phyloP scores from a whole-genome alignment of 1,139 yeast genomes.

The Zygoascus meyerae region DNA sequence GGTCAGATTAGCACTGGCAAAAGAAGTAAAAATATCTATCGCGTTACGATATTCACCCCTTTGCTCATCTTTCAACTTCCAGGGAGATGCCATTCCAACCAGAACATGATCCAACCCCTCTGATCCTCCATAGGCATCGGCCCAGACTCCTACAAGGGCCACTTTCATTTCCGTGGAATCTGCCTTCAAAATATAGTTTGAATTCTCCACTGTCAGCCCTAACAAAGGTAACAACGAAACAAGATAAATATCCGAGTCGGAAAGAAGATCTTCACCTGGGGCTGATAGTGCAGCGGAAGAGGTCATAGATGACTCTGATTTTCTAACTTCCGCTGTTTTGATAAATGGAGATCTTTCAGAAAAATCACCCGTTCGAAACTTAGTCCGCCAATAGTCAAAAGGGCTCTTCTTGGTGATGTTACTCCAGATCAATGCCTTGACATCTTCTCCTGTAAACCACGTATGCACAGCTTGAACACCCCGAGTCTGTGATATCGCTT shows the following conservation, averaged over 20 bases:
- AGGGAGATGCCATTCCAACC: constrained; percentile 5
- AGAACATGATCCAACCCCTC: constrained; percentile 5
- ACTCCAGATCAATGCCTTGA: constrained; percentile 6
- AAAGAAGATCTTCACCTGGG: not conserved
- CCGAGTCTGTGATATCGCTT: not conserved
- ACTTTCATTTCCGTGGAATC: not conserved
- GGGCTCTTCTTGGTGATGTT: not conserved
- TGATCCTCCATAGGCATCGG: constrained; percentile 6
- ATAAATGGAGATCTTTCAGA: too few species aligned
- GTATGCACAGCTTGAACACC: not conserved
- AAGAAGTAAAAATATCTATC: constrained; percentile 9
- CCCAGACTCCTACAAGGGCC: constrained; percentile 2
- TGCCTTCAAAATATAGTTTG: not conserved
- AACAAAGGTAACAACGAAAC: constrained; percentile 2
- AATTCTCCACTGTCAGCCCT: not conserved
- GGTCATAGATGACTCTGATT: too few species aligned
- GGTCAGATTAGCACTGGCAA: constrained; percentile 11
- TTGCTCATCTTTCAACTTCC: constrained; percentile 2
- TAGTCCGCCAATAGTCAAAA: constrained; percentile 7
- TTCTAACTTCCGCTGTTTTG: too few species aligned
- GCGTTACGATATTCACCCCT: constrained; percentile 6
- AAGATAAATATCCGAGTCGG: not conserved
- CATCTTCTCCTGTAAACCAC: constrained; percentile 4
- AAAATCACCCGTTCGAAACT: not conserved
- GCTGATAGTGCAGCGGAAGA: not conserved